Conservation (phyloP, 2,329 filamentous ascomycete genomes). For the Diaporthe batatas region DNA sequence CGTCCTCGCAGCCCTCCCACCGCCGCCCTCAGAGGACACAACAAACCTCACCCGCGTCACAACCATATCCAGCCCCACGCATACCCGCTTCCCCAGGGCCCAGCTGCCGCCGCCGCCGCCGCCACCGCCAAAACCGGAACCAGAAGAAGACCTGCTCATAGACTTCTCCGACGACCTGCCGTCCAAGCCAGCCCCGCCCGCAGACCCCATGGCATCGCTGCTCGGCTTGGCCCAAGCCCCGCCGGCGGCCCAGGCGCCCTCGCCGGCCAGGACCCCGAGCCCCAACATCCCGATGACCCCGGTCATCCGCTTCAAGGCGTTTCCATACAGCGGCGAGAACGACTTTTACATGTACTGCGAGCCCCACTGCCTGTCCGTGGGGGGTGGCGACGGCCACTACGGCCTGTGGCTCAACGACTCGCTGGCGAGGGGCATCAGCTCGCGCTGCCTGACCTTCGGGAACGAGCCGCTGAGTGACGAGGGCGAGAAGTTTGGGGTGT, state of each 20-base stretch:
- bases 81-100: slow-evolving; percentile 42
- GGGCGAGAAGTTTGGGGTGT: slow-evolving; percentile 89
- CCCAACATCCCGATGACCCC: slow-evolving; percentile 66
- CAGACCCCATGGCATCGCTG: slow-evolving; percentile 7
- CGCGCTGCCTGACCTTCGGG: slow-evolving; percentile 89
- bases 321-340: slow-evolving; percentile 95
- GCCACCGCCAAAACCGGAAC: slow-evolving; percentile 50
- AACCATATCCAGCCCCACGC: slow-evolving; percentile 51
- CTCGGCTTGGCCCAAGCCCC: neutral
- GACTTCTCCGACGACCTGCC: slow-evolving; percentile 42
- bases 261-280: slow-evolving; percentile 13
- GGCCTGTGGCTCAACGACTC: slow-evolving; percentile 93
- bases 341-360: slow-evolving; percentile 98
- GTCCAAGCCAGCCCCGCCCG: slow-evolving; percentile 44
- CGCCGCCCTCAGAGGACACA: slow-evolving; percentile 73
- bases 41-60: slow-evolving; percentile 60
- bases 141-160: slow-evolving; percentile 43
- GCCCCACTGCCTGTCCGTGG: slow-evolving; percentile 84
- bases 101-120: slow-evolving; percentile 41
- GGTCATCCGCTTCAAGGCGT: slow-evolving; percentile 93
- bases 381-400: slow-evolving; percentile 89
- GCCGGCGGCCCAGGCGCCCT: neutral
- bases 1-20: slow-evolving; percentile 75
- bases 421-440: slow-evolving; percentile 86
- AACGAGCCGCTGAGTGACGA: slow-evolving; percentile 95